phyloP scores from a whole-genome alignment of 2,329 filamentous ascomycete genomes.

The Trichoderma arundinaceum region DNA sequence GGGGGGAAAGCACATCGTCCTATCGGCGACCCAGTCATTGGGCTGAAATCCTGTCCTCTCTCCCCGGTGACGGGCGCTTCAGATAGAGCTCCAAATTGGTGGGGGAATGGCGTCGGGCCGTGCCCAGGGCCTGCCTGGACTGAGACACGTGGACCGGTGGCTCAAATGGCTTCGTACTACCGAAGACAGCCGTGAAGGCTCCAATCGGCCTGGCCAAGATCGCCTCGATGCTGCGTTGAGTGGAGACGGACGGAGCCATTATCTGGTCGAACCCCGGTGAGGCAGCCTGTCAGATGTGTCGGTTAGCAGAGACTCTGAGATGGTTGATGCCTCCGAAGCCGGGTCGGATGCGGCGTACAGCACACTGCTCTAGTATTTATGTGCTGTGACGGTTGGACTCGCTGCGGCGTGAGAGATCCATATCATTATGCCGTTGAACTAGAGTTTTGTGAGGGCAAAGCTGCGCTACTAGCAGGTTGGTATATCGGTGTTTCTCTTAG shows the following conservation, averaged over 20 bases:
- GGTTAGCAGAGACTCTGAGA: too few relatives aligned
- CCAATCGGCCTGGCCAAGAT: background rate
- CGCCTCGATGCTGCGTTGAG: background rate
- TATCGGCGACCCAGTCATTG: constrained; percentile 9
- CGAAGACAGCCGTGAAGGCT: background rate
- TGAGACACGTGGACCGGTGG: constrained; percentile 18
- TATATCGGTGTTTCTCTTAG: too few relatives aligned
- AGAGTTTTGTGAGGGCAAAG: too few relatives aligned
- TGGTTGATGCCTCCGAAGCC: too few relatives aligned
- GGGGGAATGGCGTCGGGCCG: constrained; percentile 17
- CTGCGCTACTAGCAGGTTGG: too few relatives aligned
- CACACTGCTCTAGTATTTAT: too few relatives aligned
- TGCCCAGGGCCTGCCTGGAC: constrained; percentile 17
- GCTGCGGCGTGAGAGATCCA: too few relatives aligned
- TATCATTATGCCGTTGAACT: too few relatives aligned
- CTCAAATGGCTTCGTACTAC: background rate
- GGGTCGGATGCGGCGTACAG: too few relatives aligned
- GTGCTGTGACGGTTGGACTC: too few relatives aligned
- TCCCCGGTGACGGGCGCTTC: background rate
- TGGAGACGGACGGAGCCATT: background rate
- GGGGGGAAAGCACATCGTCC: background rate
- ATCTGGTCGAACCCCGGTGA: too few relatives aligned
- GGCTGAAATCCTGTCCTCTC: constrained; percentile 20
- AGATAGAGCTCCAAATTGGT: constrained; percentile 3
- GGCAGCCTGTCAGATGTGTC: too few relatives aligned